A percentile compares a stretch with the other conserved stretches of the same genome.
Conservation (phyloP, 2,329 filamentous ascomycete genomes). For the Nigrograna mackinnonii region DNA sequence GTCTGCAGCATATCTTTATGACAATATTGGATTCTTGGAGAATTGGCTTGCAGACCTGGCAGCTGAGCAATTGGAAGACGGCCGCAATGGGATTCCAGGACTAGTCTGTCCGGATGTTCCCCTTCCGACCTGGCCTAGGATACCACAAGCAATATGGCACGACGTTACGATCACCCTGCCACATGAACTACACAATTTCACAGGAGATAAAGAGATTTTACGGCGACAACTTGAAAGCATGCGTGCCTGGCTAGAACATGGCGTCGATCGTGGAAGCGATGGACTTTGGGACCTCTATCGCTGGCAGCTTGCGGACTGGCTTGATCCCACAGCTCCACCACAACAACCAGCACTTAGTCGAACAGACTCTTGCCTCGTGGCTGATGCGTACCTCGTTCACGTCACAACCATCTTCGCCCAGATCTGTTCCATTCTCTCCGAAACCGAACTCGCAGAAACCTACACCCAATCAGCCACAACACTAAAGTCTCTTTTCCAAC, state of each 20-base stretch:
- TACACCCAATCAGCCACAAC: neutral
- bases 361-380: neutral
- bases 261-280: neutral
- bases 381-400: conserved; percentile 1
- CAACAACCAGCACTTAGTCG: neutral
- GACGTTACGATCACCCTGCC: neutral
- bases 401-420: no score
- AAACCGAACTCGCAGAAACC: no score
- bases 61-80: conserved; percentile 35
- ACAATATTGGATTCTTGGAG: conserved; percentile 54
- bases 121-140: neutral
- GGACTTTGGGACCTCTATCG: neutral
- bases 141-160: neutral
- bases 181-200: neutral
- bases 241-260: neutral
- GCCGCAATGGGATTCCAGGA: neutral
- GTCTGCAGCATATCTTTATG: conserved; percentile 58
- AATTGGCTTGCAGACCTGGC: conserved; percentile 56
- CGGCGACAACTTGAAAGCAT: neutral
- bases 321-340: conserved; percentile 2
- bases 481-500: neutral
- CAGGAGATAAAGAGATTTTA: neutral
- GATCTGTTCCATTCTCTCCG: no score
- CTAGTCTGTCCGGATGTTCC: neutral
- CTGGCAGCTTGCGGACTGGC: conserved; percentile 2